Percentiles rank a stretch among this genome's conserved stretches.
Evolutionary conservation across 805 yeast species (phyloP).

Genomic region (Sugiyamaella smithiae): DNA sequence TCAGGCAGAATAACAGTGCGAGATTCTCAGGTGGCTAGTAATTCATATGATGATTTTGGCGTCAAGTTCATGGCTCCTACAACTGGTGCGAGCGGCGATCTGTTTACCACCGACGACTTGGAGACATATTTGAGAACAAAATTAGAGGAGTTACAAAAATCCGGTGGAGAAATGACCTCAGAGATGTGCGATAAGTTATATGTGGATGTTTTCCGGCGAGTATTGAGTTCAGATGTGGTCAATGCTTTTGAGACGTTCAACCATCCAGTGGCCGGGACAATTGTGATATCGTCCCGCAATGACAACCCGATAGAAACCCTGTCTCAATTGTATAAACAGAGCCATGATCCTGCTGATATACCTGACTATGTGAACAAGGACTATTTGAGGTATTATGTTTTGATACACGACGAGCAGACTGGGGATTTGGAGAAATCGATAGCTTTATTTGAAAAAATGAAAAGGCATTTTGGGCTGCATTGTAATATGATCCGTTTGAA

Average conservation of each 20-base stretch:
- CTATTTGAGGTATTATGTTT: conserved; percentile 53
- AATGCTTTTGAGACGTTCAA: conserved; percentile 82
- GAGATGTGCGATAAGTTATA: conserved; percentile 44
- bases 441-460: conserved; percentile 40
- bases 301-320: conserved; percentile 58
- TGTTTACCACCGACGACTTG: conserved; percentile 38
- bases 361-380: conserved; percentile 68
- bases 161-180: conserved; percentile 1
- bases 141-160: conserved; percentile 8
- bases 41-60: conserved; percentile 51
- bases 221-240: conserved; percentile 56
- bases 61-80: conserved; percentile 49
- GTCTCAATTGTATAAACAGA: conserved; percentile 47
- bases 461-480: conserved; percentile 35
- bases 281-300: conserved; percentile 59
- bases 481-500: conserved; percentile 25
- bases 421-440: conserved; percentile 44
- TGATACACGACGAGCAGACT: conserved; percentile 47
- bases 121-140: conserved; percentile 27
- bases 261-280: conserved; percentile 77
- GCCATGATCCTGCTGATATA: conserved; percentile 36
- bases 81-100: conserved; percentile 25
- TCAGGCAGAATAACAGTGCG: conserved; percentile 48
- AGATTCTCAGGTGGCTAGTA: conserved; percentile 50
- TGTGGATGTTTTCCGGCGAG: conserved; percentile 53